A percentile compares a stretch with the other conserved stretches of the same genome.
Evolutionary conservation across 495 filamentous ascomycete genomes (phyloP).

Genomic region (Trichodelitschia bisporula): DNA sequence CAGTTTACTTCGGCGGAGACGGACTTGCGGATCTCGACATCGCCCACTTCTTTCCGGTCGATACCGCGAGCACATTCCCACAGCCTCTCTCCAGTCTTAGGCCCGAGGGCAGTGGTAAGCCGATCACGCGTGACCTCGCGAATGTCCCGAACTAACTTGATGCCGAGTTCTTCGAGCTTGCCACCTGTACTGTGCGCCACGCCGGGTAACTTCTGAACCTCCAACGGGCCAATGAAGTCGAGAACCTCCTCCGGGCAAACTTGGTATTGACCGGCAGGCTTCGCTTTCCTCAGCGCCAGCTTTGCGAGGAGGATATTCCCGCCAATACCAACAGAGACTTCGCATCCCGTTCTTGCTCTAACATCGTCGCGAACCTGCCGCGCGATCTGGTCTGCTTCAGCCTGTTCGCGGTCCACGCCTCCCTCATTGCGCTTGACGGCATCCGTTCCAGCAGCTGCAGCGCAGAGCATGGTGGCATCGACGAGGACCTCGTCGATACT

Average conservation of each 20-base stretch:
- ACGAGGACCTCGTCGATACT: slow-evolving; percentile 87
- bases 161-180: slow-evolving; percentile 56
- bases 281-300: slow-evolving; percentile 71
- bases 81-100: slow-evolving; percentile 78
- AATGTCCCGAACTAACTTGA: slow-evolving; percentile 62
- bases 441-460: slow-evolving; percentile 39
- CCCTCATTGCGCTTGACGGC: slow-evolving; percentile 44
- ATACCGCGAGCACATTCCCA: slow-evolving; percentile 83
- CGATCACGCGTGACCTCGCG: slow-evolving; percentile 49
- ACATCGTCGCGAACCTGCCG: slow-evolving; percentile 36
- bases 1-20: slow-evolving; percentile 94
- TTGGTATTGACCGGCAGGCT: slow-evolving; percentile 81
- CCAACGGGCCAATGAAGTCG: slow-evolving; percentile 47
- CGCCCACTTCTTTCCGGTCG: slow-evolving; percentile 66
- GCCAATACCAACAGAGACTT: slow-evolving; percentile 87
- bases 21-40: slow-evolving; percentile 58
- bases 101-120: slow-evolving; percentile 46
- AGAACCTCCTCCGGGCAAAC: slow-evolving; percentile 56
- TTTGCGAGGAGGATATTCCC: slow-evolving; percentile 78
- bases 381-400: slow-evolving; percentile 54
- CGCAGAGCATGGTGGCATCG: slow-evolving; percentile 44
- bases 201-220: slow-evolving; percentile 61
- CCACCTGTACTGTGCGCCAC: slow-evolving; percentile 67
- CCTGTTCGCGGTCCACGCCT: slow-evolving; percentile 58
- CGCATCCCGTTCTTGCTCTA: slow-evolving; percentile 50